Conservation (phyloP, 176 grass and related monocot species). For the Canna indica region DNA sequence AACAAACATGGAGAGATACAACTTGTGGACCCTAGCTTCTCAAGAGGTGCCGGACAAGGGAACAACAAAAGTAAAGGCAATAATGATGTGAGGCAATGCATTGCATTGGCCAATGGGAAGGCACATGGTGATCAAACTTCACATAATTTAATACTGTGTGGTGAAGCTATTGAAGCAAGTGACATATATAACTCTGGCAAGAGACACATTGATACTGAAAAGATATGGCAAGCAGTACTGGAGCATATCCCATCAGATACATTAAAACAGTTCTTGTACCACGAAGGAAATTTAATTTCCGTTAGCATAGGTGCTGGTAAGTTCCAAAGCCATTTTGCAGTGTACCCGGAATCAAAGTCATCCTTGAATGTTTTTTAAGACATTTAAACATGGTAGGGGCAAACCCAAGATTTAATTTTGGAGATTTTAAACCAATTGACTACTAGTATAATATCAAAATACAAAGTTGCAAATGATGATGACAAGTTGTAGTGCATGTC, state of each 20-base stretch:
- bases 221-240: slow-evolving; percentile 89
- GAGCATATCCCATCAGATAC: slow-evolving; percentile 56
- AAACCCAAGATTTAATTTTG: not conserved
- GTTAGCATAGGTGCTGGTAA: slow-evolving; percentile 83
- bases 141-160: slow-evolving; percentile 24
- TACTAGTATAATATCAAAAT: not conserved
- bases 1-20: slow-evolving; percentile 24
- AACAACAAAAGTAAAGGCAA: slow-evolving; percentile 24
- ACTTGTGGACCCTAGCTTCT: slow-evolving; percentile 21
- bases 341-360: not conserved
- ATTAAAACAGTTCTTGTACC: slow-evolving; percentile 59
- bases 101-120: slow-evolving; percentile 20
- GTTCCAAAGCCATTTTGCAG: not conserved
- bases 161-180: slow-evolving; percentile 29
- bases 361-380: not conserved
- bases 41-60: slow-evolving; percentile 16
- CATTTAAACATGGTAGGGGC: not conserved
- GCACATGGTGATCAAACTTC: slow-evolving; percentile 28
- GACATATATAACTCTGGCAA: slow-evolving; percentile 28
- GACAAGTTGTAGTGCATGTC: too few relatives aligned
- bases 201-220: slow-evolving; percentile 44
- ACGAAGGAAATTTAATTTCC: slow-evolving; percentile 63
- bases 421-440: not conserved
- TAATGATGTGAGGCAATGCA: slow-evolving; percentile 16
- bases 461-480: not conserved